Evolutionary conservation across 2,329 filamentous ascomycete species (phyloP), one percentile per base, ranked within the genome.

Genomic region (Penicillium sp.): DNA sequence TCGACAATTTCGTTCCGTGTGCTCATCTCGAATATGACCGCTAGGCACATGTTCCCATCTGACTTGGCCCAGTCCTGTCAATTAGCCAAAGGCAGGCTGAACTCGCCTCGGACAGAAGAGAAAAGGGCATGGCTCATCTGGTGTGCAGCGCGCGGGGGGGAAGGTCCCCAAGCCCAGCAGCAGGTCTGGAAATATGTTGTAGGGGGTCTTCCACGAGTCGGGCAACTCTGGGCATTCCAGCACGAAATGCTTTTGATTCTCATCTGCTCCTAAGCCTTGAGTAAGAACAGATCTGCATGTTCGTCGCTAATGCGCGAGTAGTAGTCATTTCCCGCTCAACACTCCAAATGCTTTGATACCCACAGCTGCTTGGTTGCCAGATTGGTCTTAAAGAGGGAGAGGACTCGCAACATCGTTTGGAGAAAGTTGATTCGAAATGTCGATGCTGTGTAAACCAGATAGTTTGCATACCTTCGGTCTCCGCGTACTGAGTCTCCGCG

Each of bases 341-440:
- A 59, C 49, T 8, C 69, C 67, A 40, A 67, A 73, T 11, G 72
- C 70, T 21, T 65, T 67, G n/a, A 75, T 59, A 1, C 64, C 71
- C 6, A 75, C 64, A 4, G 70, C 69, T 3, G 70, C 64, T 49
- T 74, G 48, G 74, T 66, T 4, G 70, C 70, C 3, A 74, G 62
- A 38, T 69, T 69, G 5, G 72, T 74, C 47, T 73, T 65, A 34
- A 74, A n/a, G 73, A 7, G 64, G 55, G 4, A 67, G 54, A 7
- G 58, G 53, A 1, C 68, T 67, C 3, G 65, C 61, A 14, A 63
- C 65, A 43, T 73, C 71, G 41, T 71, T 70, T 5, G 68, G 69
- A 3, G 64, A 67, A 20, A 71, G 54, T 41, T 73, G 70, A 21
- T 60, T 52, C 5, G 56, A 53, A 4, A 68, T 67, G 42, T 70